Evolutionary conservation across 2,329 filamentous ascomycete species (phyloP), one percentile per base, ranked within the genome.

Genomic region (Pseudogymnoascus sp.): DNA sequence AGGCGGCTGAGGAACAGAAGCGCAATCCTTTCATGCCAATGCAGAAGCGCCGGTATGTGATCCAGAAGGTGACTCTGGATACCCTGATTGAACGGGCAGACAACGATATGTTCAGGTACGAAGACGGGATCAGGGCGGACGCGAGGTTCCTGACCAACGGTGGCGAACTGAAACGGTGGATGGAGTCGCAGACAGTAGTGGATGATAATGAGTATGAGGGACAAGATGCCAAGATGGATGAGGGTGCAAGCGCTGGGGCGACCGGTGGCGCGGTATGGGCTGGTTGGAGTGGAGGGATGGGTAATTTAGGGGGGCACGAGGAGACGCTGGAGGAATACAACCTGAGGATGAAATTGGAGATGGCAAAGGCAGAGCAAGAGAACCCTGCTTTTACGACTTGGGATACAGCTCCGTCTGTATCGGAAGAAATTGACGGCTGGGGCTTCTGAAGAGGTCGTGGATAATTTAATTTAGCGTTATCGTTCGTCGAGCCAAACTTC

Each of bases 41-140:
- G 7, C 31, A 39, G 7, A 26, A 62, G 11, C 38, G 37, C n/a
- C 6, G 45, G 6, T 23, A 21, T 6, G 38, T 35, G 5, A 23
- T 37, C 1, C 39, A 61, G 21, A 7, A 19, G 29, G n/a, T 39
- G n/a, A 1, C 26, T 0, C 39, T 61, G 5, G 33, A 31, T 55
- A 35, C 23, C 1, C 5, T 43, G n/a, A 55, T 43, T 1, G 60
- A 43, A 1, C 4, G 39, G 10, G 60, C 41, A 12, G 26, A 35
- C 4, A 14, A 12, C 2, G 45, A 49, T 31, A 14, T 11, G 3
- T 14, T 61, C 16, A 37, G 39, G 5, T 61, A 63, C 10, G 59
- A 41, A 38, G 55, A 63, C 21, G 66, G 65, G 3, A 49, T 69
- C 0, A 62, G 69, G 39, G 68, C 68, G 0, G 68, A 71, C 66